Percentiles rank a stretch among this genome's conserved stretches.
Evolutionary conservation across 345 rosid species (phyloP).

Genomic region (Acer saccharum): DNA sequence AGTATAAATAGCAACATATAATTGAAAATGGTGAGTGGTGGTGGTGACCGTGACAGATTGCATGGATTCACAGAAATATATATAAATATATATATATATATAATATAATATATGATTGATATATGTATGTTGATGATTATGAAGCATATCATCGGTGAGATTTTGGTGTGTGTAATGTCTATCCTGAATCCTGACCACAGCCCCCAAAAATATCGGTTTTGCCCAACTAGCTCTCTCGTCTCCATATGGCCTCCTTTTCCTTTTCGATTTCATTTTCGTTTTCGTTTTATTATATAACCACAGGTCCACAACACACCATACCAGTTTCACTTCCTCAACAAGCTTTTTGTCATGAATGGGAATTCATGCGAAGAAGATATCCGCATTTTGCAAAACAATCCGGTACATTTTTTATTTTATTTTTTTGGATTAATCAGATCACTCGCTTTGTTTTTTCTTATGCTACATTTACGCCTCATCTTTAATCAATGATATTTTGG

Average conservation of each 20-base stretch:
- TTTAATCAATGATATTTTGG: not conserved
- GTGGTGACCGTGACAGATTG: too few relatives aligned
- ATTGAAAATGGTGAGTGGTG: too few relatives aligned
- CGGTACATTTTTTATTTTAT: conserved; percentile 20
- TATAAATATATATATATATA: too few relatives aligned
- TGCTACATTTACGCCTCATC: too few relatives aligned
- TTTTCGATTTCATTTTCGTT: conserved; percentile 3
- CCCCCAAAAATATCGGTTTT: conserved; percentile 31
- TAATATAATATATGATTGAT: too few relatives aligned
- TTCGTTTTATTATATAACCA: not conserved
- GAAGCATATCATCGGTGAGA: not conserved
- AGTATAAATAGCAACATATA: too few relatives aligned
- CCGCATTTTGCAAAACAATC: conserved; percentile 36
- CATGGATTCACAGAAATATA: too few relatives aligned
- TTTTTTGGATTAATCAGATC: not conserved
- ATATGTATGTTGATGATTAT: too few relatives aligned
- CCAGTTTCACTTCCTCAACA: not conserved
- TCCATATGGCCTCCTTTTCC: conserved; percentile 22
- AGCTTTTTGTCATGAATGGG: conserved; percentile 13
- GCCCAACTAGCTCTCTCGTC: conserved; percentile 41
- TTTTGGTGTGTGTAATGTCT: not conserved
- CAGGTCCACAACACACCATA: not conserved
- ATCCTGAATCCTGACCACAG: conserved; percentile 3
- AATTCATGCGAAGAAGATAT: conserved; percentile 24
- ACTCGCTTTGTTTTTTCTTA: not conserved